Evolutionary conservation across 352 stramenopile species (phyloP).

Genomic region (Globisporangium solare): DNA sequence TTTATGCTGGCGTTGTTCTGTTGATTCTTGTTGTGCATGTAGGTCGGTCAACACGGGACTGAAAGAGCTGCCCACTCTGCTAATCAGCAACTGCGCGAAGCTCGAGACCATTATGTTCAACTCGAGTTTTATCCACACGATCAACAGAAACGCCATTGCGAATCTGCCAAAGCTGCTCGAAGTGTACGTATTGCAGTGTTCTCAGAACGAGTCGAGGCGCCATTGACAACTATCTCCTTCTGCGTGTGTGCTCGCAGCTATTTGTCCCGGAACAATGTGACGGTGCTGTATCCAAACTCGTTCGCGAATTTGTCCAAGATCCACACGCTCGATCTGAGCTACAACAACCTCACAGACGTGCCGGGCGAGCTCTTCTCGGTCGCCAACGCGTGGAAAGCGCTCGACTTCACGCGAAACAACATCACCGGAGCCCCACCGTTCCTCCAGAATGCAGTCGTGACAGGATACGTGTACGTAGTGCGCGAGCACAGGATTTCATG

Average conservation of each 20-base stretch:
- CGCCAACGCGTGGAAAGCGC: slow-evolving; percentile 43
- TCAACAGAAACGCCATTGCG: slow-evolving; percentile 21
- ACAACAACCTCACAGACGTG: slow-evolving; percentile 42
- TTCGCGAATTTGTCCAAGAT: slow-evolving; percentile 42
- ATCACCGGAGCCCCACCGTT: slow-evolving; percentile 33
- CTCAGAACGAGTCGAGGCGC: neutral
- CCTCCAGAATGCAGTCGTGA: slow-evolving; percentile 29
- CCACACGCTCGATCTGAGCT: slow-evolving; percentile 51
- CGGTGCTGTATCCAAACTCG: slow-evolving; percentile 29
- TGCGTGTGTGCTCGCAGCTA: slow-evolving; percentile 15
- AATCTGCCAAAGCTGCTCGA: slow-evolving; percentile 34
- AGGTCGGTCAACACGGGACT: slow-evolving; percentile 44
- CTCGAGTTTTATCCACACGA: slow-evolving; percentile 25
- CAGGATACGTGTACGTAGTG: slow-evolving; percentile 49
- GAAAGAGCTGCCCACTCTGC: slow-evolving; percentile 20
- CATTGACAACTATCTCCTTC: neutral
- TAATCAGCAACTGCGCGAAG: slow-evolving; percentile 35
- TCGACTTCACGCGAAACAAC: slow-evolving; percentile 52
- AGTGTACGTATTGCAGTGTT: slow-evolving; percentile 23
- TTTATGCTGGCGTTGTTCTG: neutral
- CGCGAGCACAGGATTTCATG: no score
- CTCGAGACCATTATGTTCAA: slow-evolving; percentile 39
- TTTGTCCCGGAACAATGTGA: slow-evolving; percentile 41
- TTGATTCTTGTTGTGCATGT: slow-evolving; percentile 2
- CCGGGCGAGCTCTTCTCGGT: slow-evolving; percentile 33